Evolutionary conservation across 495 filamentous ascomycete genomes (phyloP).

Genomic region (Aspergillus saccharolyticus): DNA sequence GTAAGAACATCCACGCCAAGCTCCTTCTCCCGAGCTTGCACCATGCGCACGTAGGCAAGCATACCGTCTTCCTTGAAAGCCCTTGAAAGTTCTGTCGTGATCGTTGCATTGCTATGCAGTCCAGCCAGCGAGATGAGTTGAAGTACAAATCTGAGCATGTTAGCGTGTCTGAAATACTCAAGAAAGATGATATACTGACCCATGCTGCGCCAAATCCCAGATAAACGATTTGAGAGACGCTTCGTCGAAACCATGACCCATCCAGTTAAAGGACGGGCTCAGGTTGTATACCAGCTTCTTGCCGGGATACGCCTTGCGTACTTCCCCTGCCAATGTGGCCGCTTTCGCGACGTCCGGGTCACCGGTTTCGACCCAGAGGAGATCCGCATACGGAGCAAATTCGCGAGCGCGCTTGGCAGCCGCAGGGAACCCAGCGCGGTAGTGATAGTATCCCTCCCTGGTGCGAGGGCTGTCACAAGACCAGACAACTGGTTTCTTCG

Average conservation of each 20-base stretch:
- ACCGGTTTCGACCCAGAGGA: slow-evolving; percentile 96
- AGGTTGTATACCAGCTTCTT: slow-evolving; percentile 97
- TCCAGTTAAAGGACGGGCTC: slow-evolving; percentile 96
- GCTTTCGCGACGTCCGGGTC: slow-evolving; percentile 78
- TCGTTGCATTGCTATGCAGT: slow-evolving; percentile 81
- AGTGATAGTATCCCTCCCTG: slow-evolving; percentile 95
- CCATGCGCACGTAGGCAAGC: slow-evolving; percentile 87
- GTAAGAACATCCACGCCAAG: slow-evolving; percentile 90
- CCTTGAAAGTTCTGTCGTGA: slow-evolving; percentile 76
- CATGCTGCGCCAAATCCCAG: slow-evolving; percentile 91
- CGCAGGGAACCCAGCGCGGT: slow-evolving; percentile 77
- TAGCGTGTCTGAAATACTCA: neutral
- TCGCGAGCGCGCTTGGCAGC: slow-evolving; percentile 89
- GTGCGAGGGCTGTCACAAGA: slow-evolving; percentile 91
- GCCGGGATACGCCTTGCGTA: slow-evolving; percentile 57
- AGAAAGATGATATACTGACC: slow-evolving; percentile 34
- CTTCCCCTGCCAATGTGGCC: slow-evolving; percentile 65
- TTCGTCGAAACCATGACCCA: slow-evolving; percentile 84
- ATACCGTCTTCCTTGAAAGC: slow-evolving; percentile 88
- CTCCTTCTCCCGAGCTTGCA: slow-evolving; percentile 88
- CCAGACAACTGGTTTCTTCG: slow-evolving; percentile 68
- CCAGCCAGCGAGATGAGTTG: slow-evolving; percentile 92
- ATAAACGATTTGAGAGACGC: slow-evolving; percentile 78
- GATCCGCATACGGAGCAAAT: slow-evolving; percentile 88
- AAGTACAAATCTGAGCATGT: slow-evolving; percentile 62